Base-by-base conservation (phyloP, 208 protist genomes). In the Leishmania guyanensis region DNA sequence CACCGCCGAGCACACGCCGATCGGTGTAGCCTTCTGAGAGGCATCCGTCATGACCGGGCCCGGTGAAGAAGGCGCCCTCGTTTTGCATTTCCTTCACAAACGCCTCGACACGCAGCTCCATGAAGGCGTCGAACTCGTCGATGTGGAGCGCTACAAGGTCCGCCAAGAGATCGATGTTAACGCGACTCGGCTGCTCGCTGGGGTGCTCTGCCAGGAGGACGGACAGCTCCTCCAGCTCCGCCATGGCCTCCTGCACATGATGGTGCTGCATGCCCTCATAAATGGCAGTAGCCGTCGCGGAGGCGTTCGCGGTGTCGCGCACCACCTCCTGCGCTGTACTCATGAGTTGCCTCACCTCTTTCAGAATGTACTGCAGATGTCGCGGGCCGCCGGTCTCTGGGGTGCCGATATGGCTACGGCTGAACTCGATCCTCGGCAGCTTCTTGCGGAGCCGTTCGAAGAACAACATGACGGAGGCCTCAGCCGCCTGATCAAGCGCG, bases 61-160 rank as follows among this genome's bases (percentile, higher is more conserved):
- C 77, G n/a, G 84, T 89, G 81, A 90, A 94, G 54, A 91, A 76
- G 74, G 82, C 83, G 50, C 90, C 92, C 56, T 98, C 95, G 66
- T 92, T 89, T n/a, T 83, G 85, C 79, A 85, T 89, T 62, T 98
- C 95, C n/a, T 82, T 77, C 64, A 95, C 82, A 82, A 97, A 95
- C 17, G 89, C 84, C 33, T 81, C 77, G 17, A 96, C 65, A n/a
- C 91, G 89, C 78, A 90, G 88, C 62, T 85, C 85, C 64, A 88
- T 88, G 66, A 98, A 93, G 29, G 92, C 86, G 78, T 98, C 93
- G 85, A 96, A 96, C 66, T 96, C 95, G 50, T 88, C 86, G 68
- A 93, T 91, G 82, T 98, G 93, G 54, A 94, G 86, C 2, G 93
- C 88, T 0, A 96, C 91, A 70, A 95, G 82, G 80, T 98, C 92